Conservation (phyloP, 2,329 filamentous ascomycete species). For the Volutella citrinella region DNA sequence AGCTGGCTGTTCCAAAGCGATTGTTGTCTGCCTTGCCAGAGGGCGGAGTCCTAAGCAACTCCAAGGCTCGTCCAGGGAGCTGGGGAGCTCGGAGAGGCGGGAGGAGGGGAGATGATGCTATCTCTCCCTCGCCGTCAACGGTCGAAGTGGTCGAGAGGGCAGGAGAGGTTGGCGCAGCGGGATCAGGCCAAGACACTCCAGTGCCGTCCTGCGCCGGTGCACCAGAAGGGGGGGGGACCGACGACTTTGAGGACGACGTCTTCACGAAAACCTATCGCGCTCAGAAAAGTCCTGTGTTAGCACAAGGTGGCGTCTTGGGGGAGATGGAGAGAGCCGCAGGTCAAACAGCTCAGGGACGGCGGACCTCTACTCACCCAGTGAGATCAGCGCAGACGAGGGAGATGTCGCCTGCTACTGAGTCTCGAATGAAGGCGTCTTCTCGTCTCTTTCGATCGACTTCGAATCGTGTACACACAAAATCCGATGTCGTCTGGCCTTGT, state of each 20-base stretch:
- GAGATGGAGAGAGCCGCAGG: conserved; percentile 11
- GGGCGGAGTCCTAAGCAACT: conserved; percentile 55
- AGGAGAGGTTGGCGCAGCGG: conserved; percentile 48
- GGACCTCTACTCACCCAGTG: conserved; percentile 41
- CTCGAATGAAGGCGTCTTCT: no score
- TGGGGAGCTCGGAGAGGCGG: conserved; percentile 58
- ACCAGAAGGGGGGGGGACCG: conserved; percentile 54
- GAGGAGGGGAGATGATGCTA: conserved; percentile 55
- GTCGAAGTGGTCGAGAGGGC: conserved; percentile 62
- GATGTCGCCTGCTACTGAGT: conserved; percentile 58
- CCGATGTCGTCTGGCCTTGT: conserved; percentile 21
- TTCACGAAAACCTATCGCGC: conserved; percentile 41
- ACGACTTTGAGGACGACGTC: conserved; percentile 54
- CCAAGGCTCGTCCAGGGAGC: conserved; percentile 53
- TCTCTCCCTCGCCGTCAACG: conserved; percentile 53
- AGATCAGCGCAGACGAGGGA: conserved; percentile 63
- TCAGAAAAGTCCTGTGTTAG: conserved; percentile 21
- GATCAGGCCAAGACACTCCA: conserved; percentile 34
- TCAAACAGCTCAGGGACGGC: background rate
- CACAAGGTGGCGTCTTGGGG: conserved; percentile 21
- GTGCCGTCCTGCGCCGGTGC: conserved; percentile 58
- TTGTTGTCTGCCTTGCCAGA: conserved; percentile 30
- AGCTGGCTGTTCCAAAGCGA: conserved; percentile 70
- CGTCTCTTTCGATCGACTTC: no score
- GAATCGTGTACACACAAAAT: conserved; percentile 18